phyloP scores from a whole-genome alignment of 1,139 yeast genomes.

The Yamadazyma sp. region DNA sequence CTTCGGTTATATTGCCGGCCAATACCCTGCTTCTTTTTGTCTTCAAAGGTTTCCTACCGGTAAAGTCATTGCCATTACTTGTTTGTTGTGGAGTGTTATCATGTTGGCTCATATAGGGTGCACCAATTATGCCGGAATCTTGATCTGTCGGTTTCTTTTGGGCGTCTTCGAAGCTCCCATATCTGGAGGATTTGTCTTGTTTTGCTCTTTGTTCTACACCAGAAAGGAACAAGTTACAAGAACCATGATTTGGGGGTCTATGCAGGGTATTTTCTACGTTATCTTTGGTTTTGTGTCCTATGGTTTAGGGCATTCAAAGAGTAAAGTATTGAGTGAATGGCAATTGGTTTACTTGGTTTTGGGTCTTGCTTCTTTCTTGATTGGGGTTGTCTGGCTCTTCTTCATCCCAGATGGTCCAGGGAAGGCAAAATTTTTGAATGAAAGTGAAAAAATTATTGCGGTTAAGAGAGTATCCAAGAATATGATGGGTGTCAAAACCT shows the following conservation, averaged over 20 bases:
- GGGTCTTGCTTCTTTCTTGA: conserved; percentile 32
- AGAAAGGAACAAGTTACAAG: conserved; percentile 34
- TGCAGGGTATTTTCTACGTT: conserved; percentile 29
- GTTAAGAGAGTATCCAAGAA: conserved; percentile 12
- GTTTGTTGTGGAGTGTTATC: conserved; percentile 51
- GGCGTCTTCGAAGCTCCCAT: conserved; percentile 37
- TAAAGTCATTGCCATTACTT: conserved; percentile 43
- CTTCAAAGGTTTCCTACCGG: conserved; percentile 55
- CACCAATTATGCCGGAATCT: conserved; percentile 42
- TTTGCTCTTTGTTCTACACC: conserved; percentile 21
- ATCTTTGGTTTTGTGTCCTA: conserved; percentile 29
- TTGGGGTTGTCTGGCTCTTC: conserved; percentile 12
- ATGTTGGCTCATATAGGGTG: conserved; percentile 49
- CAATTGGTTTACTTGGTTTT: conserved; percentile 41
- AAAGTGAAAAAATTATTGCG: conserved; percentile 14
- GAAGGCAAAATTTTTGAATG: conserved; percentile 23
- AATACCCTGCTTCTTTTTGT: conserved; percentile 51
- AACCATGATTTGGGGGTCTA: conserved; percentile 27
- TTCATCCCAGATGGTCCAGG: conserved; percentile 22
- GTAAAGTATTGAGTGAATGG: conserved; percentile 22
- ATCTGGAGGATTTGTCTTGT: conserved; percentile 29
- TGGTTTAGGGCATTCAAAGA: conserved; percentile 32
- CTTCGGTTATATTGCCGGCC: conserved; percentile 50
- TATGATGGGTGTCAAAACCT: conserved; percentile 43
- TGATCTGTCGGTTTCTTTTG: conserved; percentile 51